These are phyloP conservation scores for Amaranthus palmeri DNA, from an alignment of 148 eudicot genomes.

Conservation along the genomic window DNA sequence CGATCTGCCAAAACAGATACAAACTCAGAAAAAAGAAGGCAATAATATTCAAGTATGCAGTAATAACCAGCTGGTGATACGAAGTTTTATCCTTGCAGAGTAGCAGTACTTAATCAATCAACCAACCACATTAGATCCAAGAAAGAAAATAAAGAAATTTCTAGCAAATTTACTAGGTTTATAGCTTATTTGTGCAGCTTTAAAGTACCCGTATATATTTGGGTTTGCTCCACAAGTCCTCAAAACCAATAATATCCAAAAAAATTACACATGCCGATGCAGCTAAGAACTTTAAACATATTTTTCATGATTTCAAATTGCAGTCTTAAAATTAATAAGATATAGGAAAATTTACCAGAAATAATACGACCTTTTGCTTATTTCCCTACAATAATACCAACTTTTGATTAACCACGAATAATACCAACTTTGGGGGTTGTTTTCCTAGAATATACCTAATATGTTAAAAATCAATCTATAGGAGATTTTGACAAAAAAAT, in stretches of 20 bases:
- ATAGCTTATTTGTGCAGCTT: background rate
- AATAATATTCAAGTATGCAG: background rate
- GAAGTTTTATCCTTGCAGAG: background rate
- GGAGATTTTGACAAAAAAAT: background rate
- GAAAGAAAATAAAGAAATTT: background rate
- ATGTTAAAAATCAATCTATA: too few relatives aligned
- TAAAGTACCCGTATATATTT: background rate
- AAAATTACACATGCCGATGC: background rate
- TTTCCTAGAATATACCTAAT: too few relatives aligned
- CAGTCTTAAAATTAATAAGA: background rate
- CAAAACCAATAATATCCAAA: background rate
- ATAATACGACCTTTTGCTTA: too few relatives aligned
- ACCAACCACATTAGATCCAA: background rate
- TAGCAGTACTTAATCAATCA: background rate
- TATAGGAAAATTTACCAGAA: too few relatives aligned
- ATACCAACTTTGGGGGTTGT: too few relatives aligned
- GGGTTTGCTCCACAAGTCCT: too few relatives aligned
- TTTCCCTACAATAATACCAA: too few relatives aligned
- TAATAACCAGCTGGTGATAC: background rate
- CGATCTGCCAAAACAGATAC: conserved; percentile 35
- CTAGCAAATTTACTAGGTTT: background rate
- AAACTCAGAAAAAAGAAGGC: background rate
- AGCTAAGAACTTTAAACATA: background rate
- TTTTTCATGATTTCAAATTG: too few relatives aligned
- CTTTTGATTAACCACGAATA: too few relatives aligned